Evolutionary conservation across 2,329 filamentous ascomycete genomes (phyloP).

Genomic region (Colletotrichum lindemuthianum): DNA sequence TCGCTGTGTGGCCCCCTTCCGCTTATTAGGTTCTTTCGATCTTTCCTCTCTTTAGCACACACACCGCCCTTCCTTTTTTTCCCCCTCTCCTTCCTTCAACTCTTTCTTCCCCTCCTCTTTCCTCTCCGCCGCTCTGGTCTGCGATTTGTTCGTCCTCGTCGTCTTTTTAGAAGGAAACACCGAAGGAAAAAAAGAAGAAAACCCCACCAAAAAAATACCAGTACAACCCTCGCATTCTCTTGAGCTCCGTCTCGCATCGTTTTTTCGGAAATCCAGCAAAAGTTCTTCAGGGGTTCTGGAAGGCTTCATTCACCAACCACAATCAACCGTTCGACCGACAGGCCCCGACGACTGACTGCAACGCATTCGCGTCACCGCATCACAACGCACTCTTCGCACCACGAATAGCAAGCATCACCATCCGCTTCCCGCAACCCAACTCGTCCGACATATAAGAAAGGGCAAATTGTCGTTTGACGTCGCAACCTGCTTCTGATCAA

Average conservation of each 20-base stretch:
- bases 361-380: conserved; percentile 27
- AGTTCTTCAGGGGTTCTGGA: conserved; percentile 30
- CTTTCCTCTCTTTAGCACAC: conserved; percentile 44
- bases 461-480: neutral
- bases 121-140: conserved; percentile 40
- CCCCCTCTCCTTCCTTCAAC: conserved; percentile 39
- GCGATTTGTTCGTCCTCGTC: conserved; percentile 43
- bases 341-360: neutral
- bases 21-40: conserved; percentile 45
- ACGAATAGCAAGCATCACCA: conserved; percentile 2
- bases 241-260: conserved; percentile 35
- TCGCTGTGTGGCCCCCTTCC: conserved; percentile 41
- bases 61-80: conserved; percentile 46
- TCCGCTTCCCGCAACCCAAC: neutral
- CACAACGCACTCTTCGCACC: conserved; percentile 6
- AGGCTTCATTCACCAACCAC: conserved; percentile 26
- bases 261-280: conserved; percentile 30
- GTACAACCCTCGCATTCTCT: conserved; percentile 29
- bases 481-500: conserved; percentile 19
- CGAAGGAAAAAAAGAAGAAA: conserved; percentile 22
- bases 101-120: conserved; percentile 39
- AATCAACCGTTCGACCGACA: conserved; percentile 2
- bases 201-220: conserved; percentile 2
- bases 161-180: conserved; percentile 38
- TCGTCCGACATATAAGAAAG: neutral